Percentiles rank a stretch among this genome's conserved stretches.
Conservation (phyloP, 805 yeast genomes). For the Pichia kluyveri region DNA sequence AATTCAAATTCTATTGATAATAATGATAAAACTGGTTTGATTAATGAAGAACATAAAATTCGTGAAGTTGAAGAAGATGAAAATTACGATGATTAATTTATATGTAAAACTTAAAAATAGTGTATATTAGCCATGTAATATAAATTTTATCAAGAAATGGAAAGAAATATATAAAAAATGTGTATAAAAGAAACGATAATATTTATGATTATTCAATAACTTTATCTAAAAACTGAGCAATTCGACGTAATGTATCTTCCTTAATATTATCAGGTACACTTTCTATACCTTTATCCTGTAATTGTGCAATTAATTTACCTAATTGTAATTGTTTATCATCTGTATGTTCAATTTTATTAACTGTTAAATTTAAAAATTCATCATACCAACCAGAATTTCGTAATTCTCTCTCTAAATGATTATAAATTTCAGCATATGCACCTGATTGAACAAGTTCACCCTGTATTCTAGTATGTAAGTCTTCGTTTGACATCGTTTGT, state of each 20-base stretch:
- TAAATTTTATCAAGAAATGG: not conserved
- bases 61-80: constrained; percentile 30
- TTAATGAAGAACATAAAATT: constrained; percentile 9
- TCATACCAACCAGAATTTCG: constrained; percentile 84
- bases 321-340: constrained; percentile 32
- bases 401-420: constrained; percentile 51
- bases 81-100: constrained; percentile 27
- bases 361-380: constrained; percentile 53
- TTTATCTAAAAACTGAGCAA: constrained; percentile 49
- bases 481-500: constrained; percentile 26
- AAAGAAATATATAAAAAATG: not conserved
- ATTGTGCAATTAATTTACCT: constrained; percentile 37
- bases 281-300: constrained; percentile 59
- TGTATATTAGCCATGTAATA: not conserved
- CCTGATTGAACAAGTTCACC: constrained; percentile 68
- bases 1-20: not conserved
- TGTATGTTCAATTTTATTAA: constrained; percentile 26
- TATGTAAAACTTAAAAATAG: not conserved
- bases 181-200: not conserved
- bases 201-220: constrained; percentile 27
- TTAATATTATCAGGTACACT: constrained; percentile 63
- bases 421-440: constrained; percentile 67
- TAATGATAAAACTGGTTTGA: not conserved
- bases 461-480: constrained; percentile 45
- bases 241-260: constrained; percentile 46